Base-by-base conservation (phyloP, 352 stramenopile species). In the Thalassiosira hispida region DNA sequence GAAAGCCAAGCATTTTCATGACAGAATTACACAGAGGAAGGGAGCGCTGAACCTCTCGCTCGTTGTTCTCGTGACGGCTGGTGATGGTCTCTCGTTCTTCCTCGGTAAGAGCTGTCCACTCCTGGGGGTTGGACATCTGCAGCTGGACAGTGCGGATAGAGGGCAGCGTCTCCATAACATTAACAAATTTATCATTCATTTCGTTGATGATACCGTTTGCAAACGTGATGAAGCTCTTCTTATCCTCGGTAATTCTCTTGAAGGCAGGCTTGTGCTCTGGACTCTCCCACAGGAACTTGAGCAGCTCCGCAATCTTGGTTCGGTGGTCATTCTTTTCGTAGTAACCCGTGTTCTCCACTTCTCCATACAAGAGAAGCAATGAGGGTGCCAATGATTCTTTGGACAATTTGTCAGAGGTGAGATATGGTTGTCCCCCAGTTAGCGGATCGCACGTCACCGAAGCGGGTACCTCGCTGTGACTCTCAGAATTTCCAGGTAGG, bases 191-290 rank as follows among this genome's bases (percentile, higher is more conserved):
- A 35, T 94, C 91, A 79, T 99, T 99, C 70, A 98, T 99, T 84
- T 99, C 97, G 85, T 99, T 99, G 83, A 99, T 98, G 70, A 99
- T 94, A 14, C 97, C 97, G 77, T 99, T 98, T 6, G 97, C 96
- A 90, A 99, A 99, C 74, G 97, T 98, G 66, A 98, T 95, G 75
- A 99, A 99, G 42, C 88, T 96, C 12, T 94, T 85, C 71, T 95
- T 91, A 75, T 98, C 95, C 70, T 95, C 87, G 2, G 96, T 95
- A 73, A 99, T 98, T 25, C 88, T 78, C 46, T 95, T 86, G 79
- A 99, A 99, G 4, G 97, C 96, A 8, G 93, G 75, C 71, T 97
- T 97, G 87, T 99, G 97, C 23, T 96, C 95, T 14, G 93, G 88
- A 35, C 95, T 93, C 69, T 97, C 96, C 97, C 96, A 99, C 23